These are phyloP conservation scores for Colletotrichum sp. DNA, from an alignment of 2,329 filamentous ascomycete genomes.

Conservation along the genomic window DNA sequence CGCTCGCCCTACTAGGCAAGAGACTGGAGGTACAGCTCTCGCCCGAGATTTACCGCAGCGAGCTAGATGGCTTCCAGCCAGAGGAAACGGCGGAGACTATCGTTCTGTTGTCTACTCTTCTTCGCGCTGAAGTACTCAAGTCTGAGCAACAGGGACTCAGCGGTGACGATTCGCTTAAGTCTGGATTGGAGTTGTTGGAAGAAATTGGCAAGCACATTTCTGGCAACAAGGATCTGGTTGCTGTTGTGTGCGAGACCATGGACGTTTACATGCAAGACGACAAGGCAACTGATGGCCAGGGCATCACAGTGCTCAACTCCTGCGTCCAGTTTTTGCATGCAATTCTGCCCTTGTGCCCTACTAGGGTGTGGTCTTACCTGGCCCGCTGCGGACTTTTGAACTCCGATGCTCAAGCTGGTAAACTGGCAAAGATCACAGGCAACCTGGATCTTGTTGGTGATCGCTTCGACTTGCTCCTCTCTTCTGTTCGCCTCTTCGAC, in stretches of 20 bases:
- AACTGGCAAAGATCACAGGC: constrained; percentile 80
- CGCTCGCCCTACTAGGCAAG: constrained; percentile 78
- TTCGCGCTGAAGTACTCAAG: constrained; percentile 57
- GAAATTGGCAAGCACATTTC: constrained; percentile 59
- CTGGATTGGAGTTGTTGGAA: constrained; percentile 55
- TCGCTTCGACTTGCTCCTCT: constrained; percentile 77
- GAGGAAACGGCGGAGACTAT: constrained; percentile 77
- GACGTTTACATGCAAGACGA: constrained; percentile 71
- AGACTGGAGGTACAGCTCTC: constrained; percentile 71
- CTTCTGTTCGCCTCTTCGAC: constrained; percentile 76
- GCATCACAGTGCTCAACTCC: constrained; percentile 69
- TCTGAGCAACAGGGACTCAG: constrained; percentile 23
- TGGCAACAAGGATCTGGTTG: constrained; percentile 76
- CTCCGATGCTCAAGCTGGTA: constrained; percentile 75
- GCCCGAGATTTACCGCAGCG: constrained; percentile 57
- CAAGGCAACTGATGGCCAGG: constrained; percentile 59
- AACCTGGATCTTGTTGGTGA: constrained; percentile 79
- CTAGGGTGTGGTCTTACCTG: constrained; percentile 89
- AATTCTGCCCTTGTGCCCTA: constrained; percentile 75
- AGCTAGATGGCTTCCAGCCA: constrained; percentile 57
- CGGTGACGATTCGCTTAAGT: constrained; percentile 26
- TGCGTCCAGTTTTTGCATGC: constrained; percentile 83
- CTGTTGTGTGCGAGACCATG: constrained; percentile 83
- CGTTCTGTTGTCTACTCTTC: constrained; percentile 72
- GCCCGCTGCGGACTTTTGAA: constrained; percentile 81